A percentile compares a stretch with the other conserved stretches of the same genome.
Evolutionary conservation across 768 basidiomycete genomes (phyloP).

Genomic region (Auricularia cornea): DNA sequence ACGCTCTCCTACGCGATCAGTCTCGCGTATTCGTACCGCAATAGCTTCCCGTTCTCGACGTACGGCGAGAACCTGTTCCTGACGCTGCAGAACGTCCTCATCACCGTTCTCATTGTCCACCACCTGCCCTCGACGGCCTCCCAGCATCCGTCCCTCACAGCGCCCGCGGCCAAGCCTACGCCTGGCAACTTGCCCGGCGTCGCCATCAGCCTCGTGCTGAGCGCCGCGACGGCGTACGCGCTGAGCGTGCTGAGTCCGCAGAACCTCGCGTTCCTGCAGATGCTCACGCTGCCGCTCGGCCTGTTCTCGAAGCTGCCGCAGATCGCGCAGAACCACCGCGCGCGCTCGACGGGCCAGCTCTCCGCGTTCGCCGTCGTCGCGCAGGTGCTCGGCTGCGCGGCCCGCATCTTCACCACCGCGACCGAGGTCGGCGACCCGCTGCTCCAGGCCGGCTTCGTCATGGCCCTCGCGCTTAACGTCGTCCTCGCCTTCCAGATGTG

Average conservation of each 20-base stretch:
- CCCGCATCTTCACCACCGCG: constrained; percentile 86
- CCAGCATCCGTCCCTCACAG: constrained; percentile 26
- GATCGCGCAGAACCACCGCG: constrained; percentile 70
- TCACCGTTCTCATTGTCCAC: constrained; percentile 78
- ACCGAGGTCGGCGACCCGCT: constrained; percentile 81
- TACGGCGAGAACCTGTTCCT: constrained; percentile 98
- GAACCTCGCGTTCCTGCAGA: constrained; percentile 62
- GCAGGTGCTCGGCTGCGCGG: constrained; percentile 82
- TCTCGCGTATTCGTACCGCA: constrained; percentile 76
- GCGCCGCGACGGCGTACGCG: constrained; percentile 31
- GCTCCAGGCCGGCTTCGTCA: constrained; percentile 73
- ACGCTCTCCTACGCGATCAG: constrained; percentile 87
- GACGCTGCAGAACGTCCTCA: constrained; percentile 77
- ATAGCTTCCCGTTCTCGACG: constrained; percentile 88
- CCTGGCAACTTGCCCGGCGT: constrained; percentile 25
- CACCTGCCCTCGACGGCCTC: constrained; percentile 27
- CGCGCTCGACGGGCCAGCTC: constrained; percentile 82
- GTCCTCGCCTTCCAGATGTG: constrained; percentile 82
- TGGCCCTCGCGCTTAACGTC: constrained; percentile 74
- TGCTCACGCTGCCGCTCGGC: constrained; percentile 82
- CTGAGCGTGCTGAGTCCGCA: constrained; percentile 32
- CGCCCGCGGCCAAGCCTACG: constrained; percentile 20
- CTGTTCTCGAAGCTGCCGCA: constrained; percentile 93
- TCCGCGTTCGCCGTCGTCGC: constrained; percentile 87
- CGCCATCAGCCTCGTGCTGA: constrained; percentile 21